Evolutionary conservation across 805 yeast species (phyloP).

Genomic region (Schizosaccharomyces japonicus): DNA sequence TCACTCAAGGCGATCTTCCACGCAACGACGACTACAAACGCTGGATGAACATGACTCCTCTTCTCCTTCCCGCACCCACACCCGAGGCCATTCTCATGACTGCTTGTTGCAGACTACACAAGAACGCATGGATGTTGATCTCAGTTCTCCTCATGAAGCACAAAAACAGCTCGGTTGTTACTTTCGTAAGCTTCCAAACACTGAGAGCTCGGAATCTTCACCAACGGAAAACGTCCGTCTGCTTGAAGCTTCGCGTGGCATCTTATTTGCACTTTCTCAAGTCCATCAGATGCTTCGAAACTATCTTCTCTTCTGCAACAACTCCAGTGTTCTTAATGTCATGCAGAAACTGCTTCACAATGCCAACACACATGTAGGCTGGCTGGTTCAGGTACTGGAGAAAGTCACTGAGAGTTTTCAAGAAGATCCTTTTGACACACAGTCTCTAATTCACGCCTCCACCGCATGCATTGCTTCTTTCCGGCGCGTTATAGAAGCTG

Average conservation of each 20-base stretch:
- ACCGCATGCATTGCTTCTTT: conserved; percentile 23
- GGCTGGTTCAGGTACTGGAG: not conserved
- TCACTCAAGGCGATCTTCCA: not conserved
- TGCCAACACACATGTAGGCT: conserved; percentile 28
- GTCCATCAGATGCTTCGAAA: conserved; percentile 35
- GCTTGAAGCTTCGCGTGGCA: conserved; percentile 31
- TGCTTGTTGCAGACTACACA: not conserved
- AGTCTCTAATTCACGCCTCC: conserved; percentile 17
- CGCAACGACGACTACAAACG: not conserved
- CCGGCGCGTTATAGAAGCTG: conserved; percentile 24
- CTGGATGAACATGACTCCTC: not conserved
- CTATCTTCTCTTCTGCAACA: conserved; percentile 33
- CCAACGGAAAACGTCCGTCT: not conserved
- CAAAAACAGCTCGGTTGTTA: not conserved
- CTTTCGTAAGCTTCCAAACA: not conserved
- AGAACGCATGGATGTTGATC: too few relatives aligned
- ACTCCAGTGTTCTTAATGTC: conserved; percentile 23
- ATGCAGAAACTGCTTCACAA: conserved; percentile 27
- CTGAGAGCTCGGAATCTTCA: not conserved
- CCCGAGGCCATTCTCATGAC: not conserved
- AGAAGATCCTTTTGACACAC: not conserved
- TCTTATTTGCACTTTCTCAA: conserved; percentile 39
- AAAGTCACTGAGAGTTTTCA: conserved; percentile 14
- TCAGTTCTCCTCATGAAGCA: too few relatives aligned
- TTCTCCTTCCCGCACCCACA: too few relatives aligned